phyloP scores from a whole-genome alignment of 1,284 basidiomycete species.

The Pseudozyma sp. region DNA sequence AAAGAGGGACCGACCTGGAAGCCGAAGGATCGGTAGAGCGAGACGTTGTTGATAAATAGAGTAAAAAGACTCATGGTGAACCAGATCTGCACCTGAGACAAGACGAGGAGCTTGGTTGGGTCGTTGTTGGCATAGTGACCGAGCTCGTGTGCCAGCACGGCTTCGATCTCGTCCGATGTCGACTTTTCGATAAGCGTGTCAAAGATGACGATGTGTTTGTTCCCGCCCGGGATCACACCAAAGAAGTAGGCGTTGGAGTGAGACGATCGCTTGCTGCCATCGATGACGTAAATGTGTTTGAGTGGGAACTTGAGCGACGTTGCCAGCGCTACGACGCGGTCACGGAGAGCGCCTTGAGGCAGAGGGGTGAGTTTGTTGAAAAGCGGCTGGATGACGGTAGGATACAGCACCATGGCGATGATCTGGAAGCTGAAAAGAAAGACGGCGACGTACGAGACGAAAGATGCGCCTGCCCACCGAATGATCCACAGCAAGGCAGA shows the following conservation, averaged over 20 bases:
- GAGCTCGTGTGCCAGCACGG: constrained; percentile 81
- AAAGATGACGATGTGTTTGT: constrained; percentile 82
- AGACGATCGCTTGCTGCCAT: constrained; percentile 92
- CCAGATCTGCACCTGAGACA: constrained; percentile 88
- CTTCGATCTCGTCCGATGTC: constrained; percentile 74
- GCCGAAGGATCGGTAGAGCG: constrained; percentile 86
- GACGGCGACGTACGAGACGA: constrained; percentile 64
- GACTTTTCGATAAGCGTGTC: constrained; percentile 94
- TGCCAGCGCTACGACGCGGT: constrained; percentile 63
- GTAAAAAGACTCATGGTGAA: constrained; percentile 88
- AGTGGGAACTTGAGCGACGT: constrained; percentile 84
- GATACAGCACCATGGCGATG: constrained; percentile 69
- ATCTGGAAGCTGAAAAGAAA: constrained; percentile 77
- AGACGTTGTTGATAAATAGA: constrained; percentile 83
- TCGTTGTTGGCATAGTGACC: constrained; percentile 76
- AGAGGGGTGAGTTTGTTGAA: constrained; percentile 97
- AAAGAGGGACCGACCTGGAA: constrained; percentile 72
- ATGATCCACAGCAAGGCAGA: constrained; percentile 88
- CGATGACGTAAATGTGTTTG: constrained; percentile 94
- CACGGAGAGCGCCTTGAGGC: constrained; percentile 63
- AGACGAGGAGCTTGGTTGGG: constrained; percentile 85
- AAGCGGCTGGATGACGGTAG: constrained; percentile 87
- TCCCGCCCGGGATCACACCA: constrained; percentile 64
- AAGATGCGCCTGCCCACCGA: constrained; percentile 80
- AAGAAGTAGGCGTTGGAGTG: constrained; percentile 83